These are phyloP conservation scores for Panellus pusillus DNA, from an alignment of 768 basidiomycete genomes.

Conservation along the genomic window DNA sequence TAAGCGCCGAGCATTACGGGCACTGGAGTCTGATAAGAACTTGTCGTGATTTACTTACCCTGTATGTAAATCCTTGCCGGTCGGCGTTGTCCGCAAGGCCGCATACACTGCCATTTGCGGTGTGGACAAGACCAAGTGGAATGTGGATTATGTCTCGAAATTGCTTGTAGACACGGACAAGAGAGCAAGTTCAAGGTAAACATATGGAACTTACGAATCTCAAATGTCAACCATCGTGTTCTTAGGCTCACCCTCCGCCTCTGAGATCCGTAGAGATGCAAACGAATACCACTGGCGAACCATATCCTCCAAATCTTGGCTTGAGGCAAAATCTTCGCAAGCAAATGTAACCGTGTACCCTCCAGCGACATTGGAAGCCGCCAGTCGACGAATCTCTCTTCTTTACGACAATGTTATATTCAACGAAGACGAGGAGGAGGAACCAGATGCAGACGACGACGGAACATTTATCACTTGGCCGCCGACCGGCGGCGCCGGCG, in stretches of 20 bases:
- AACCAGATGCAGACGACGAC: slow-evolving; percentile 33
- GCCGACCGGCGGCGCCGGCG: slow-evolving; percentile 38
- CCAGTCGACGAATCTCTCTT: slow-evolving; percentile 66
- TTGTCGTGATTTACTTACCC: too few relatives aligned
- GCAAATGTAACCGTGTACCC: slow-evolving; percentile 37
- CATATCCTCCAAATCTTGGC: slow-evolving; percentile 19
- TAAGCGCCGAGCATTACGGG: too few relatives aligned
- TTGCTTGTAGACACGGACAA: too few relatives aligned
- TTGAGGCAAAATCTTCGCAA: slow-evolving; percentile 9
- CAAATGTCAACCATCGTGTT: slow-evolving; percentile 20
- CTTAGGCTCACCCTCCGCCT: slow-evolving; percentile 17
- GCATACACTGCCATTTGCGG: too few relatives aligned
- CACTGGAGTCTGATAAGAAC: too few relatives aligned
- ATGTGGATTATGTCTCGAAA: too few relatives aligned
- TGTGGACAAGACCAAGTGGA: too few relatives aligned
- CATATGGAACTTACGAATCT: too few relatives aligned
- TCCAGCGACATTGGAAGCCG: slow-evolving; percentile 60
- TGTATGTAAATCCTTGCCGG: too few relatives aligned
- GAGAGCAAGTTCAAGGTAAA: too few relatives aligned
- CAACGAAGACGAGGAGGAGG: slow-evolving; percentile 39
- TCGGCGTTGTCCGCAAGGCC: too few relatives aligned
- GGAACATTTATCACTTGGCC: slow-evolving; percentile 62
- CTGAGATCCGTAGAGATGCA: slow-evolving; percentile 15
- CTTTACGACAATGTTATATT: slow-evolving; percentile 77
- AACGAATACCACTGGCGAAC: slow-evolving; percentile 25